Evolutionary conservation across 352 stramenopile genomes (phyloP).

Genomic region (Phytophthora megakarya): DNA sequence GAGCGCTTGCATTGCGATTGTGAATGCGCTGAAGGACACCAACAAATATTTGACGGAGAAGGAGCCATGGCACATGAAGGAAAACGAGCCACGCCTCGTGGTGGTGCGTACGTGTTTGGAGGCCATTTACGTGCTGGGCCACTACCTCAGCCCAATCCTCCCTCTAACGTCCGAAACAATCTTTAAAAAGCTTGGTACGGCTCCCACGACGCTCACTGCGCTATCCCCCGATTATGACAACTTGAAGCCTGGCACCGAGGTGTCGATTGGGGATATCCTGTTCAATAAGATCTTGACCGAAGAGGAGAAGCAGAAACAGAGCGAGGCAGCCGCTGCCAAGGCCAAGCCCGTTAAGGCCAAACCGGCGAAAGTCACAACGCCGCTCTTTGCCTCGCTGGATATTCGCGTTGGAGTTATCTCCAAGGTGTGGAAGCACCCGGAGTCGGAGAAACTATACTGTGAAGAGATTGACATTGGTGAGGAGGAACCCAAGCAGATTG

Average conservation of each 20-base stretch:
- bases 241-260: constrained; percentile 87
- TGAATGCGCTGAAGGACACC: constrained; percentile 92
- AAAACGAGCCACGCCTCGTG: constrained; percentile 87
- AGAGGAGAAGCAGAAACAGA: constrained; percentile 73
- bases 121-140: constrained; percentile 95
- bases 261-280: constrained; percentile 94
- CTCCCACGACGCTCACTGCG: constrained; percentile 70
- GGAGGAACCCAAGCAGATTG: constrained; percentile 93
- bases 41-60: constrained; percentile 99
- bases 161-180: constrained; percentile 90
- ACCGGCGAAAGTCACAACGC: constrained; percentile 54
- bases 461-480: constrained; percentile 99
- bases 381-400: constrained; percentile 77
- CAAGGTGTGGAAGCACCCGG: constrained; percentile 85
- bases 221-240: constrained; percentile 92
- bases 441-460: constrained; percentile 96
- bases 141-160: constrained; percentile 96
- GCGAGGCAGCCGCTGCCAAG: constrained; percentile 55
- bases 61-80: constrained; percentile 97
- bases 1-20: constrained; percentile 85
- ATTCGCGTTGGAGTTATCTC: constrained; percentile 84
- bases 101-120: constrained; percentile 97
- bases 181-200: constrained; percentile 94
- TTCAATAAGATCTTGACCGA: constrained; percentile 93
- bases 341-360: constrained; percentile 47